A percentile compares a stretch with the other conserved stretches of the same genome.
Conservation (phyloP, 805 yeast species). For the Millerago galiae region DNA sequence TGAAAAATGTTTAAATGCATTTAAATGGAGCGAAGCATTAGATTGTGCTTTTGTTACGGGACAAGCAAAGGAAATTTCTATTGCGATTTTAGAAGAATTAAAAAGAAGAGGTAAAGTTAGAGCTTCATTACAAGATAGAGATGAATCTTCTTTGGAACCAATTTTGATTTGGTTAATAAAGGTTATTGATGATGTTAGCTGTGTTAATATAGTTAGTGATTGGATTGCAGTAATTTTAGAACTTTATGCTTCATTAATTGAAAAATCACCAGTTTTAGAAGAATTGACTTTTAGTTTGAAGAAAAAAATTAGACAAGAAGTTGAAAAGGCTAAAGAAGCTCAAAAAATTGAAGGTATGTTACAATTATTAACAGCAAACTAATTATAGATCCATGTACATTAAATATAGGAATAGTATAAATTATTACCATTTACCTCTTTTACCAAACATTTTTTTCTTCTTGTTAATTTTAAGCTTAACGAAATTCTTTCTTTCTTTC, state of each 20-base stretch:
- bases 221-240: constrained; percentile 69
- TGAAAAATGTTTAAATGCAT: constrained; percentile 79
- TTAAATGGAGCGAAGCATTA: constrained; percentile 89
- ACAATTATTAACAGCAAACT: constrained; percentile 60
- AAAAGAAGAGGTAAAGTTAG: constrained; percentile 84
- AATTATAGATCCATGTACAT: neutral
- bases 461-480: constrained; percentile 43
- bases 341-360: constrained; percentile 90
- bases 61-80: constrained; percentile 69
- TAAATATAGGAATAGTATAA: neutral
- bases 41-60: constrained; percentile 82
- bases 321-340: constrained; percentile 78
- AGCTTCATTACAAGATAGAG: constrained; percentile 74
- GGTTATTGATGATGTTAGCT: constrained; percentile 72
- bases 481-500: constrained; percentile 33
- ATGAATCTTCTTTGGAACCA: constrained; percentile 82
- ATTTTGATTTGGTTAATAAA: constrained; percentile 76
- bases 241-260: constrained; percentile 69
- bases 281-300: constrained; percentile 59
- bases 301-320: constrained; percentile 59
- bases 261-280: constrained; percentile 69
- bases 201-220: constrained; percentile 52
- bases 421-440: constrained; percentile 23
- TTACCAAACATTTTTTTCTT: constrained; percentile 35
- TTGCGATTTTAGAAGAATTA: constrained; percentile 80